These are phyloP conservation scores for Podospora bellae-mahoneyi DNA, from an alignment of 495 filamentous ascomycete species.

Conservation along the genomic window DNA sequence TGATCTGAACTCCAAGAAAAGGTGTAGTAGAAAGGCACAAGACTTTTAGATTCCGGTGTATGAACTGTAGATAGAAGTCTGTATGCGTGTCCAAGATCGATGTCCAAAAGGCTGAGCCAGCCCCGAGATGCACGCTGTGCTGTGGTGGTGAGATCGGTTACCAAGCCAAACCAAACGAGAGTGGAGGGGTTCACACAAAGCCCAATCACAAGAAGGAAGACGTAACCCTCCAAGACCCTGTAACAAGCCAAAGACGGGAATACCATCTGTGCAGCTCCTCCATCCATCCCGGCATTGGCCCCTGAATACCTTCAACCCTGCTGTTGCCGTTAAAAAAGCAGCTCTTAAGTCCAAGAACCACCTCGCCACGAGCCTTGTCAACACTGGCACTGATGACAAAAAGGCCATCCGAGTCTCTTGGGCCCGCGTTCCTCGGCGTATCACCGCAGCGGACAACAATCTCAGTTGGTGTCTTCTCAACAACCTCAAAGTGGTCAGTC, in stretches of 20 bases:
- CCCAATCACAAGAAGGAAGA: background rate
- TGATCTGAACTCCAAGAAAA: background rate
- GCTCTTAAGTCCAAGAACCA: conserved; percentile 66
- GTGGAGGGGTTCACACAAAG: background rate
- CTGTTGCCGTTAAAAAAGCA: conserved; percentile 51
- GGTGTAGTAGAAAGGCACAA: background rate
- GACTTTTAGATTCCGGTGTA: background rate
- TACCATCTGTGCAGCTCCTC: conserved; percentile 62
- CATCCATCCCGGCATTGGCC: conserved; percentile 55
- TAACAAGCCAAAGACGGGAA: conserved; percentile 60
- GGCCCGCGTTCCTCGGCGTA: conserved; percentile 54
- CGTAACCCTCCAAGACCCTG: conserved; percentile 38
- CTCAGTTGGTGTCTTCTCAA: conserved; percentile 58
- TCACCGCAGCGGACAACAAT: conserved; percentile 67
- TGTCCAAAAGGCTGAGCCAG: background rate
- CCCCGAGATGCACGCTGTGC: background rate
- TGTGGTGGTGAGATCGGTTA: background rate
- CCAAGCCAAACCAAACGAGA: background rate
- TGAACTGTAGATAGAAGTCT: background rate
- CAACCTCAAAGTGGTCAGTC: conserved; percentile 75
- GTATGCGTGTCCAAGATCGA: background rate
- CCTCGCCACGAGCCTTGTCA: conserved; percentile 56
- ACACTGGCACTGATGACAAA: conserved; percentile 65
- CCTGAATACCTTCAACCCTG: conserved; percentile 41
- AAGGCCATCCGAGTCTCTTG: conserved; percentile 62